These are phyloP conservation scores for Nicotiana paniculata DNA, from an alignment of 257 asterid species.

Conservation along the genomic window DNA sequence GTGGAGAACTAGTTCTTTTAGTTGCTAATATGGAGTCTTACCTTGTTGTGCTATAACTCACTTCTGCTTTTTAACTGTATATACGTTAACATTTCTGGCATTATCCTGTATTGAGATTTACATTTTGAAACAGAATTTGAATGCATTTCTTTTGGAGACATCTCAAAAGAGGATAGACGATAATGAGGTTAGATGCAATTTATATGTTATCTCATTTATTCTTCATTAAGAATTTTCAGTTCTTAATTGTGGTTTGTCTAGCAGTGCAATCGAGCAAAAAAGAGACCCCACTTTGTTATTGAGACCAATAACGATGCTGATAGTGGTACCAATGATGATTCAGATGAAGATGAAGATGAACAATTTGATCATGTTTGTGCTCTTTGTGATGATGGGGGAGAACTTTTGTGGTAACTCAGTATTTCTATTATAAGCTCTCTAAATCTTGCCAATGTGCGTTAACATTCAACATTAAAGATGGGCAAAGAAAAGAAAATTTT, in stretches of 20 bases:
- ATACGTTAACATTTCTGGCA: background rate
- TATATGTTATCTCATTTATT: background rate
- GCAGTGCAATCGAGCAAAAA: constrained; percentile 12
- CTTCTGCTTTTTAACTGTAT: background rate
- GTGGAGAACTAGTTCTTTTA: background rate
- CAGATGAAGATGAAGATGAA: constrained; percentile 25
- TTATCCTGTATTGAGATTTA: background rate
- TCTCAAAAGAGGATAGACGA: constrained; percentile 27
- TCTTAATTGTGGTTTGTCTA: background rate
- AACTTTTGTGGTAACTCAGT: constrained; percentile 43
- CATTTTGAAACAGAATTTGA: constrained; percentile 36
- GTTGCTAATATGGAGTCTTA: background rate
- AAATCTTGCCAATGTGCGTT: background rate
- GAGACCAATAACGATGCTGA: constrained; percentile 18
- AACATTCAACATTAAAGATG: background rate
- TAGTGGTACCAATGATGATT: constrained; percentile 20
- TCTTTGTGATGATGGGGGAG: constrained; percentile 70
- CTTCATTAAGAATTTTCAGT: background rate
- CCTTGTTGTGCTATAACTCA: background rate
- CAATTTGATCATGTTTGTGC: constrained; percentile 53
- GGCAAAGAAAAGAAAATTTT: background rate
- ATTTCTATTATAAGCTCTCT: constrained; percentile 1
- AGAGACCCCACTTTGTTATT: constrained; percentile 28
- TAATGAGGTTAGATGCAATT: constrained; percentile 32
- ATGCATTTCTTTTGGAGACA: constrained; percentile 30